phyloP scores from a whole-genome alignment of 2,329 filamentous ascomycete genomes.

The Cylindrodendrum hubeiense region DNA sequence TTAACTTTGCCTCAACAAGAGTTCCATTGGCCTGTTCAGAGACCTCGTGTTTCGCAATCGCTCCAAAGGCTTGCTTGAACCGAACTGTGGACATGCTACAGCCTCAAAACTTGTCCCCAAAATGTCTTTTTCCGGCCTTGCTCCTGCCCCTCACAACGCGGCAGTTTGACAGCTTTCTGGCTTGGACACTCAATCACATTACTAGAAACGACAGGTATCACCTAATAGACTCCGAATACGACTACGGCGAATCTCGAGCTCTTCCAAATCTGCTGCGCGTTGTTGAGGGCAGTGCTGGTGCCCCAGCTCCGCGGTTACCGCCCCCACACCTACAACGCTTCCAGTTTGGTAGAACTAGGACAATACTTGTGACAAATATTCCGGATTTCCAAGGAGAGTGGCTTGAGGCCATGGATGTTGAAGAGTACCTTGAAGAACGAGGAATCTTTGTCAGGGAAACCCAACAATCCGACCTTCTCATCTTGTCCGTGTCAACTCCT shows the following conservation, averaged over 20 bases:
- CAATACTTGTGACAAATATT: neutral
- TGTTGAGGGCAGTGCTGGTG: slow-evolving; percentile 8
- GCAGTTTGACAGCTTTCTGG: neutral
- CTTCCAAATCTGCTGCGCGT: slow-evolving; percentile 13
- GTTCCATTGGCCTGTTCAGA: too few species aligned
- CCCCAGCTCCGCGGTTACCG: neutral
- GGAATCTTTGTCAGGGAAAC: neutral
- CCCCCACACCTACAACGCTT: neutral
- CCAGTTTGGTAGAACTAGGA: slow-evolving; percentile 13
- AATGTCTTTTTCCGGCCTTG: too few species aligned
- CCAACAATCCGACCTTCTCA: too few species aligned
- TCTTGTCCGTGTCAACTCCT: too few species aligned
- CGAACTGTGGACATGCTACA: too few species aligned
- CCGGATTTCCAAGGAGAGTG: slow-evolving; percentile 17
- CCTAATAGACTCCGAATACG: neutral
- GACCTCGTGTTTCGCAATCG: too few species aligned
- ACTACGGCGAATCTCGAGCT: too few species aligned
- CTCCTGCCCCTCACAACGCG: too few species aligned
- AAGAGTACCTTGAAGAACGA: slow-evolving; percentile 25
- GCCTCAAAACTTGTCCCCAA: too few species aligned
- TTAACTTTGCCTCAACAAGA: too few species aligned
- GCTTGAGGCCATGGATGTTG: slow-evolving; percentile 19
- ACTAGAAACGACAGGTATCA: neutral
- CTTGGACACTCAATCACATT: neutral
- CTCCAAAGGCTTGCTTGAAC: too few species aligned